Evolutionary conservation across 192 early-diverging fungal species (phyloP).

Genomic region (Cladochytrium replicatum): DNA sequence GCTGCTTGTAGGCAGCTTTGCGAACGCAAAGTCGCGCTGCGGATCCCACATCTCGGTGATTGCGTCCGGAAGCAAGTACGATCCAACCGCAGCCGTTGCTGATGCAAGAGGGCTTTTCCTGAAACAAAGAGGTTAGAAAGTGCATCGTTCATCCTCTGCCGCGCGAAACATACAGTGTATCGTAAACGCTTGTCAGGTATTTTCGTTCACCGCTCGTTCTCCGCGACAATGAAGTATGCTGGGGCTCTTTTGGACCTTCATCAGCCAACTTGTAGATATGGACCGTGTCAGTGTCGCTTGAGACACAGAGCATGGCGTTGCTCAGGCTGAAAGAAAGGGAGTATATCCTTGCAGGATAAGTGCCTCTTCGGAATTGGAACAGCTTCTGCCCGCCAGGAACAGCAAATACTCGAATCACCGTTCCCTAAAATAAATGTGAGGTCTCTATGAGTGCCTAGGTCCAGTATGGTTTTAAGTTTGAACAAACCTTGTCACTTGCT

Average conservation of each 20-base stretch:
- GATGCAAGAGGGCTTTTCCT: slow-evolving; percentile 25
- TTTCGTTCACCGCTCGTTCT: background rate
- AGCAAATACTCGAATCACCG: slow-evolving; percentile 91
- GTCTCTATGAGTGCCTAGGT: background rate
- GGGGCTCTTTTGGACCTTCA: slow-evolving; percentile 9
- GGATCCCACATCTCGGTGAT: slow-evolving; percentile 93
- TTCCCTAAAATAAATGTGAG: slow-evolving; percentile 48
- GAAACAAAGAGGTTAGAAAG: background rate
- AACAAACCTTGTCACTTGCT: slow-evolving; percentile 79
- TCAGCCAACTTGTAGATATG: slow-evolving; percentile 78
- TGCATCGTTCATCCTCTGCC: background rate
- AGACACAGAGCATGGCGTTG: slow-evolving; percentile 64
- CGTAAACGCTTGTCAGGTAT: slow-evolving; percentile 14
- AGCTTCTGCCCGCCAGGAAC: slow-evolving; percentile 76
- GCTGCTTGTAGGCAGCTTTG: slow-evolving; percentile 60
- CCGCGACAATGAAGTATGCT: background rate
- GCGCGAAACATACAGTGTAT: slow-evolving; percentile 17
- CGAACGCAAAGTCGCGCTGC: slow-evolving; percentile 83
- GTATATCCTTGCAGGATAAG: slow-evolving; percentile 84
- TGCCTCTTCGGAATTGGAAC: slow-evolving; percentile 89
- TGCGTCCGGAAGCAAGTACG: slow-evolving; percentile 70
- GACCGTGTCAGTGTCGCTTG: slow-evolving; percentile 88
- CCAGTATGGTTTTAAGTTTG: no score
- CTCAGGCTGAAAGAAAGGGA: slow-evolving; percentile 79
- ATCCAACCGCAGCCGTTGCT: slow-evolving; percentile 63